Base-by-base conservation (phyloP, 139 green algal genomes). In the Volvox reticuliferus region DNA sequence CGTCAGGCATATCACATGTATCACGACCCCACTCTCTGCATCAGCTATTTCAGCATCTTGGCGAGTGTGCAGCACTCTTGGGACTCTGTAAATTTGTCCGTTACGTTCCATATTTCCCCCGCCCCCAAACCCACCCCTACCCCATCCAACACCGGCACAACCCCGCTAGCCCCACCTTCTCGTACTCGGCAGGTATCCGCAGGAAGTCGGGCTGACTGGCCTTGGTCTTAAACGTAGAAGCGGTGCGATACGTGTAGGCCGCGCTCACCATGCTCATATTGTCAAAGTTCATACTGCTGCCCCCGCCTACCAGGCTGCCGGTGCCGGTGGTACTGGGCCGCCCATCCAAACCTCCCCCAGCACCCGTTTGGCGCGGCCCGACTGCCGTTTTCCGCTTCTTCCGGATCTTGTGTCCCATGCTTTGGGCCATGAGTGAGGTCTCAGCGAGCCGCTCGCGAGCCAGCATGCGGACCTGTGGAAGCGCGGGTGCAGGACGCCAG, bases 161-260 rank as follows among this genome's bases (percentile, higher is more conserved):
- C 68, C 68, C n/a, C 9, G 68, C 9, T 26, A 17, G 68, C 21
- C 68, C 22, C 32, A 94, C 93, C 91, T 94, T 95, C 14, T 93
- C 93, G 78, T 96, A 96, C 93, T 94, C 92, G 0, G 61, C 88
- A 18, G 92, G 93, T 30, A 96, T 67, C 63, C 90, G 44, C 32
- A 94, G n/a, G 76, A 93, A 81, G 67, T 96, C 93, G 0, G 93
- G 93, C 88, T 94, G 89, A 1, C 75, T 76, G 28, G 82, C 80
- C 61, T 78, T 80, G 32, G 90, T 93, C 36, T 67, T 76, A 62
- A 71, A 79, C 24, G 81, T 78, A 36, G 84, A 87, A 17, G 81
- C 77, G 22, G 91, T 93, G 35, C 83, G 44, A 87, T 91, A 93
- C 13, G 92, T 92, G 83, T 93, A 93, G 1, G 86, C 86, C 13